Percentiles rank a stretch among this genome's conserved stretches.
phyloP scores from a whole-genome alignment of 768 basidiomycete genomes.

The Naematelia encephala region DNA sequence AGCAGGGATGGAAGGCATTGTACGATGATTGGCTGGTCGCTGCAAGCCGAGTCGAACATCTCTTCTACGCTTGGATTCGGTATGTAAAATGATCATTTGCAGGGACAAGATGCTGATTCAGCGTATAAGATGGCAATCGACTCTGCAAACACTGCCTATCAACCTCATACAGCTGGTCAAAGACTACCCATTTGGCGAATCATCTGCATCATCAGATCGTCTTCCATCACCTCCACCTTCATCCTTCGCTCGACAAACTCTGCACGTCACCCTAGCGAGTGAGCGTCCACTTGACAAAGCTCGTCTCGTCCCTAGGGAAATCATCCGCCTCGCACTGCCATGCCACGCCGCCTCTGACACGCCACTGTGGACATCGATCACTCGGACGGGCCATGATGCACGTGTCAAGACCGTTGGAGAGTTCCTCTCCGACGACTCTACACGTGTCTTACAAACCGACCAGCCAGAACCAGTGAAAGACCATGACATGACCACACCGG shows the following conservation, averaged over 20 bases:
- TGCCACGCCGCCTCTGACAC: background rate
- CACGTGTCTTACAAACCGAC: background rate
- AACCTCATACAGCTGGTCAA: slow-evolving; percentile 23
- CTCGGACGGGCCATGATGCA: background rate
- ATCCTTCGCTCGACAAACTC: slow-evolving; percentile 22
- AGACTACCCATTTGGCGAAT: slow-evolving; percentile 27
- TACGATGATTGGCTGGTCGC: slow-evolving; percentile 31
- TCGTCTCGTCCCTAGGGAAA: background rate
- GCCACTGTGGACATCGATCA: background rate
- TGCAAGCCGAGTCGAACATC: slow-evolving; percentile 24
- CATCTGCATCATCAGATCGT: slow-evolving; percentile 13
- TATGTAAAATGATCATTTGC: too few relatives aligned
- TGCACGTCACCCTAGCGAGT: slow-evolving; percentile 14
- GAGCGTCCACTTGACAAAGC: slow-evolving; percentile 1
- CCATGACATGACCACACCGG: background rate
- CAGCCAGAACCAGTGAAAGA: background rate
- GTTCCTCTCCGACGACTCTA: background rate
- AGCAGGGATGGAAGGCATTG: slow-evolving; percentile 19
- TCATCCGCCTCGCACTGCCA: background rate
- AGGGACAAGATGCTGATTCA: background rate
- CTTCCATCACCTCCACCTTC: slow-evolving; percentile 24
- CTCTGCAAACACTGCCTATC: slow-evolving; percentile 18
- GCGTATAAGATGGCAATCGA: slow-evolving; percentile 26
- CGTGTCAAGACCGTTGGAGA: background rate
- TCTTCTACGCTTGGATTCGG: slow-evolving; percentile 41